Evolutionary conservation across 176 grass and related monocot genomes (phyloP).

Genomic region (Rhipidocladum racemiflorum): DNA sequence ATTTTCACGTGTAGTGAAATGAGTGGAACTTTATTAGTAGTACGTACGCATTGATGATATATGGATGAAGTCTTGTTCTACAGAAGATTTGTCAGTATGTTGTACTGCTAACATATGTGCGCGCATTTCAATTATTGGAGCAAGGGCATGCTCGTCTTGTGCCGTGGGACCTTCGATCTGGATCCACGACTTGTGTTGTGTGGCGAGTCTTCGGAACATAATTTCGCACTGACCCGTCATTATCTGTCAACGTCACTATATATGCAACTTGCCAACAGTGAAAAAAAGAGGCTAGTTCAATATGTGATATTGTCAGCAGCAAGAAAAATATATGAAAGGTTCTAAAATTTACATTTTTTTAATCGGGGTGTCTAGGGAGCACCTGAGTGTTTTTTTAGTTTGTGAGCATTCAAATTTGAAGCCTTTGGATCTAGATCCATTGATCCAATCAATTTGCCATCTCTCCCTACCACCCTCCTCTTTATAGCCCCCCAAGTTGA

Average conservation of each 20-base stretch:
- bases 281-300: background rate
- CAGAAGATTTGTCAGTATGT: background rate
- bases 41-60: background rate
- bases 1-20: background rate
- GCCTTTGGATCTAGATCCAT: too few species aligned
- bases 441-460: too few species aligned
- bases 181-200: background rate
- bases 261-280: background rate
- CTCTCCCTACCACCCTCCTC: too few species aligned
- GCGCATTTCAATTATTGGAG: constrained; percentile 2
- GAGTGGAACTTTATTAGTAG: background rate
- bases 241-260: background rate
- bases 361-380: too few species aligned
- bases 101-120: background rate
- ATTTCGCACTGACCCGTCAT: background rate
- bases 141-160: background rate
- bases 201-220: background rate
- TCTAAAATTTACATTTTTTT: background rate
- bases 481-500: too few species aligned
- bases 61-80: background rate
- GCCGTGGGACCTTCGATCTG: background rate
- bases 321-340: too few species aligned
- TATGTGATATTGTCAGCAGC: background rate
- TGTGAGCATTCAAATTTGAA: too few species aligned
- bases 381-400: too few species aligned